Evolutionary conservation across 768 basidiomycete genomes (phyloP), one percentile per base, ranked within the genome.

Genomic region (Lactarius indigo): DNA sequence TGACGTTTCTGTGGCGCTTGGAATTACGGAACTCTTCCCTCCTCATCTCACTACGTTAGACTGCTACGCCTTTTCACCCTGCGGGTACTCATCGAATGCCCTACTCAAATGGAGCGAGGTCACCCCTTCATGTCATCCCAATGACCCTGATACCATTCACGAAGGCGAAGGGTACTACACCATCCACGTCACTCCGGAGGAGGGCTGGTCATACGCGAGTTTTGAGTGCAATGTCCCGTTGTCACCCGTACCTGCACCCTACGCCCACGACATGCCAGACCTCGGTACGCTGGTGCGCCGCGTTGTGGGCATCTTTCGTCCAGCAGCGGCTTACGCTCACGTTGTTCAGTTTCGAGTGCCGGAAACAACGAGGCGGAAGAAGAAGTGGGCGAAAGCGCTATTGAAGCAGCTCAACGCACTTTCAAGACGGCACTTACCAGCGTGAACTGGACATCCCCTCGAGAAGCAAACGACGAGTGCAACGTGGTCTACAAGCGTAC

Each of bases 161-260:
- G 74, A 73, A 20, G 86, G 87, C 18, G 97, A 98, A 76, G 94
- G 96, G 44, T 99, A 99, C 78, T 98, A 93, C 76, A 98, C 94
- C 8, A 96, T 99, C 64, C 97, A 99, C 75, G 96, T 98, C 66
- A 99, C 97, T 0, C 97, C 97, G 31, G 97, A 98, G 77, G 88
- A 92, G 72, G 96, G 92, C 64, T 98, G 94, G 91, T 97, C 95
- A 56, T 99, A 97, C 77, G 97, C 97, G 69, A 94, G 91, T 73
- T 98, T 99, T 80, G 97, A 99, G 78, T 96, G 94, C 80, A 99
- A 99, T 77, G 87, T 97, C n/a, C 93, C 93, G 5, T 80, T 89
- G 54, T 75, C 79, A 52, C 69, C 77, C 52, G 75, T 76, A 31
- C 76, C 79, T 18, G 78, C 78, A 63, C 73, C 75, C 63, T 67